Evolutionary conservation across 2,329 filamentous ascomycete species (phyloP).

Genomic region (Beauveria rudraprayagi): DNA sequence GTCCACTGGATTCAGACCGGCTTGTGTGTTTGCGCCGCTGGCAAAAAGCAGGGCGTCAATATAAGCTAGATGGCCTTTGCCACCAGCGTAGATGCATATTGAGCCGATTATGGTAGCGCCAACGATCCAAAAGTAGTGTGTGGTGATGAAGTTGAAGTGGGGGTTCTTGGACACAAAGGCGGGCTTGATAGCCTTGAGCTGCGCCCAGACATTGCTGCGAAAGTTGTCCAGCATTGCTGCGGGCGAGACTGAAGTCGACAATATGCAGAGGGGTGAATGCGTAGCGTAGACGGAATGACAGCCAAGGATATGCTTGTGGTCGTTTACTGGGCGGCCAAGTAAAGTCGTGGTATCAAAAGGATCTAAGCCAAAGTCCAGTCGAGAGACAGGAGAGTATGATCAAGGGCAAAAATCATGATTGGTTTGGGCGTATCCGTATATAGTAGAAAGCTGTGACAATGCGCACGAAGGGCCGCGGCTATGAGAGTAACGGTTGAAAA

Average conservation of each 20-base stretch:
- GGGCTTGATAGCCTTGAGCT: constrained; percentile 44
- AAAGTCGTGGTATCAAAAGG: background rate
- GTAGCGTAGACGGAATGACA: background rate
- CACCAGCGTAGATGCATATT: constrained; percentile 61
- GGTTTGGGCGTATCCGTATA: background rate
- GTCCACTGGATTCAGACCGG: constrained; percentile 77
- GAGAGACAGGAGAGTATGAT: constrained; percentile 14
- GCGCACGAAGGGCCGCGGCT: background rate
- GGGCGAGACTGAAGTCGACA: background rate
- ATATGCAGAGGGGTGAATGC: background rate
- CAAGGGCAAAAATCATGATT: constrained; percentile 10
- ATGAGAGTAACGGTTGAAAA: background rate
- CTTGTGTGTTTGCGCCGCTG: constrained; percentile 82
- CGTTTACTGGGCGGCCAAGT: background rate
- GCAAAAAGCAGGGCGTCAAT: constrained; percentile 86
- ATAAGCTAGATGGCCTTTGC: constrained; percentile 56
- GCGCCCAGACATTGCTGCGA: constrained; percentile 29
- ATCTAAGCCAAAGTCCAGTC: constrained; percentile 19
- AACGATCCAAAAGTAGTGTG: constrained; percentile 80
- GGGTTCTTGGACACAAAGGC: constrained; percentile 52
- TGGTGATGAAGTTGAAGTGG: constrained; percentile 72
- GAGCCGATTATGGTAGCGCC: constrained; percentile 65
- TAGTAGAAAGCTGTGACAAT: background rate
- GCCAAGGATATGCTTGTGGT: background rate
- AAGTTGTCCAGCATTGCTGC: constrained; percentile 25